Evolutionary conservation across 805 yeast genomes (phyloP).

Genomic region (Yarrowia sp.): DNA sequence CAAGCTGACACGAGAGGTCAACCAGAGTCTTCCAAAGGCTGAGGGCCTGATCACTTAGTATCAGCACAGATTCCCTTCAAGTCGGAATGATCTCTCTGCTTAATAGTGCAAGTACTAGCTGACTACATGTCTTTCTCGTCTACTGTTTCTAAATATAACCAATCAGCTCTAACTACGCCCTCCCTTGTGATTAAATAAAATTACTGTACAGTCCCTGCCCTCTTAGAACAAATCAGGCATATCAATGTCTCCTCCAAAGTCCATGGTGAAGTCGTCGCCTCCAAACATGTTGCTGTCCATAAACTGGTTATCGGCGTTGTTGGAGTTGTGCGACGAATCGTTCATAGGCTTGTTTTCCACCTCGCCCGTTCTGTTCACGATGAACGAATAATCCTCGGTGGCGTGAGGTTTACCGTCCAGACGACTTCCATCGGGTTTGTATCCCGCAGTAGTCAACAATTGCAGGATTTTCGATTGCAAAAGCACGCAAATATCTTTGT

Average conservation of each 20-base stretch:
- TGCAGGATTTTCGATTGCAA: conserved; percentile 24
- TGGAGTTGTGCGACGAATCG: conserved; percentile 1
- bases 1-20: no score
- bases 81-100: no score
- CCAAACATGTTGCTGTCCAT: conserved; percentile 30
- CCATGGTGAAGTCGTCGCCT: conserved; percentile 35
- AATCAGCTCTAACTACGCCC: no score
- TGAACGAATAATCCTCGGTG: conserved; percentile 21
- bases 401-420: conserved; percentile 22
- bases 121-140: no score
- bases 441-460: conserved; percentile 28
- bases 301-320: conserved; percentile 17
- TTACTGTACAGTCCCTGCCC: neutral
- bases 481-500: conserved; percentile 9
- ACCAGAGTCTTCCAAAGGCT: no score
- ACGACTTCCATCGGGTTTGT: conserved; percentile 19
- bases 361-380: conserved; percentile 27
- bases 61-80: no score
- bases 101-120: no score
- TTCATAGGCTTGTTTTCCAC: conserved; percentile 6
- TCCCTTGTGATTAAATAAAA: neutral
- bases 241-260: conserved; percentile 35
- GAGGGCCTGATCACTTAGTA: no score
- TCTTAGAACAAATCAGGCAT: conserved; percentile 34
- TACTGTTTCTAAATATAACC: no score